Evolutionary conservation across 1,284 basidiomycete genomes (phyloP).

Genomic region (Pascua guehoae): DNA sequence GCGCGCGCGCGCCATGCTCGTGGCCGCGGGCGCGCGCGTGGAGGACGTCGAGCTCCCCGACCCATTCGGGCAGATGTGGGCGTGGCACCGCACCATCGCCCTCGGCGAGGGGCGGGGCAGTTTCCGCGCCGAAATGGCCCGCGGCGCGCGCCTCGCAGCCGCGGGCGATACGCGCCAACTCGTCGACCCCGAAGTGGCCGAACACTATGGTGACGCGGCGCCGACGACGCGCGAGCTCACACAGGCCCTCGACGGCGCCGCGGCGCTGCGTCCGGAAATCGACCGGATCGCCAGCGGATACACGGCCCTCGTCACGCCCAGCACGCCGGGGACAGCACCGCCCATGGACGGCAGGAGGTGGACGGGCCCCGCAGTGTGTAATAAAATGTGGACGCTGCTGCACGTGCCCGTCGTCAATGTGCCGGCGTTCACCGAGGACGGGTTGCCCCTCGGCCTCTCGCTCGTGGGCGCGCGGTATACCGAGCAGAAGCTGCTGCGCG

Average conservation of each 20-base stretch:
- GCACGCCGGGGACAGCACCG: slow-evolving; percentile 26
- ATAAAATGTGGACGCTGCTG: slow-evolving; percentile 31
- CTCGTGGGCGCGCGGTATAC: slow-evolving; percentile 23
- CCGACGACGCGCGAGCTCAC: too few relatives aligned
- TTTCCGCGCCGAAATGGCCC: slow-evolving; percentile 18
- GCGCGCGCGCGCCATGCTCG: slow-evolving; percentile 17
- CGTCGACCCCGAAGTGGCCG: too few relatives aligned
- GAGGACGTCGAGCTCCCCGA: slow-evolving; percentile 26
- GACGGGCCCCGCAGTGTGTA: slow-evolving; percentile 30
- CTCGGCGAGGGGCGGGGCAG: slow-evolving; percentile 24
- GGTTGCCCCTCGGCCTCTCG: slow-evolving; percentile 29
- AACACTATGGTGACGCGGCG: too few relatives aligned
- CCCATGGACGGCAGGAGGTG: slow-evolving; percentile 20
- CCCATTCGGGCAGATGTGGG: slow-evolving; percentile 18
- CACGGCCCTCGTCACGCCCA: slow-evolving; percentile 28
- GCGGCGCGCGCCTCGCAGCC: neutral
- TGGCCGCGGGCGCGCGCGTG: slow-evolving; percentile 22
- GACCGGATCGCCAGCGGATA: slow-evolving; percentile 25
- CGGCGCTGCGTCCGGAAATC: slow-evolving; percentile 22
- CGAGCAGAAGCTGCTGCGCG: slow-evolving; percentile 12
- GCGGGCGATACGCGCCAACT: too few relatives aligned
- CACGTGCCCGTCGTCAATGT: slow-evolving; percentile 31
- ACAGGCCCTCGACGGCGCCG: slow-evolving; percentile 25
- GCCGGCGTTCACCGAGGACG: slow-evolving; percentile 25
- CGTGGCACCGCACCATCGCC: slow-evolving; percentile 27